Evolutionary conservation across 495 filamentous ascomycete species (phyloP).

Genomic region (Delitschia confertaspora): DNA sequence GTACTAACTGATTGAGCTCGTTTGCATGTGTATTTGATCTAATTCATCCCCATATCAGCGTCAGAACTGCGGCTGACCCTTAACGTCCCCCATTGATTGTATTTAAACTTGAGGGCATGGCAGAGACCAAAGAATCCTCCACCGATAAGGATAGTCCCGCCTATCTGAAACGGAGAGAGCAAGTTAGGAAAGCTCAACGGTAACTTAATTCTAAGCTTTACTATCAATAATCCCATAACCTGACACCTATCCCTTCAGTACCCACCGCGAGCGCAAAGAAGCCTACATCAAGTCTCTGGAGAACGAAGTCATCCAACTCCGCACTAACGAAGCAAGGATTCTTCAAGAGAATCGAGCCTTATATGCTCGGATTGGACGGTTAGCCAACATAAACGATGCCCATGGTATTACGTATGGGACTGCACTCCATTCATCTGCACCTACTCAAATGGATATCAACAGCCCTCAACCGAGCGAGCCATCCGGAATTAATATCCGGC

Average conservation of each 20-base stretch:
- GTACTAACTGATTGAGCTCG: too few relatives aligned
- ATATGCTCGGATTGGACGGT: conserved; percentile 8
- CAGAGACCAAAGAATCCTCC: conserved; percentile 10
- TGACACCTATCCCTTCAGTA: conserved; percentile 12
- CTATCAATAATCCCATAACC: background rate
- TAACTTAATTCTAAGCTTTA: background rate
- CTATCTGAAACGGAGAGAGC: conserved; percentile 24
- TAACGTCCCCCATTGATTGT: too few relatives aligned
- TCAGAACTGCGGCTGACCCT: too few relatives aligned
- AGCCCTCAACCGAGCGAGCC: background rate
- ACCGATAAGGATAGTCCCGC: conserved; percentile 12
- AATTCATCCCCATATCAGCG: too few relatives aligned
- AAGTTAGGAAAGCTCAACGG: conserved; percentile 24
- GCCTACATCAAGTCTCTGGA: conserved; percentile 37
- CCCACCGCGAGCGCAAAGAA: conserved; percentile 39
- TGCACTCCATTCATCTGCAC: background rate
- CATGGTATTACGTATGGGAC: conserved; percentile 12
- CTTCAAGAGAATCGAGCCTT: conserved; percentile 24
- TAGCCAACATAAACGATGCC: conserved; percentile 9
- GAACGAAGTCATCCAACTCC: conserved; percentile 32
- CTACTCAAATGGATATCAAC: background rate
- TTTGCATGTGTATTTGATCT: too few relatives aligned
- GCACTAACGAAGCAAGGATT: conserved; percentile 31
- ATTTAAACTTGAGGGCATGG: conserved; percentile 3
- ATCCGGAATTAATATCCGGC: conserved; percentile 3